These are phyloP conservation scores for Malus domestica DNA, from an alignment of 306 rosid species.

Conservation along the genomic window ASM211411v1 NC_041794.1:27178001-27178500, in stretches of 20 bases:
- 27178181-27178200: not conserved
- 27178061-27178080: not conserved
- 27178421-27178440: conserved; percentile 58
- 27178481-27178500: not conserved
- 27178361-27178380: conserved; percentile 44
- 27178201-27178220: not conserved
- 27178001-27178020: not conserved
- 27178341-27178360: conserved; percentile 51
- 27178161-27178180: not conserved
- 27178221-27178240: not conserved
- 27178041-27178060: not conserved
- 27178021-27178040: not conserved
- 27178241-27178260: not conserved
- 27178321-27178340: conserved; percentile 51
- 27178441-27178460: conserved; percentile 64
- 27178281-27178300: conserved; percentile 49
- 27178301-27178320: conserved; percentile 36
- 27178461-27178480: conserved; percentile 25
- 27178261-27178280: conserved; percentile 25
- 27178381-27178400: conserved; percentile 50
- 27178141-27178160: not conserved
- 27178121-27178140: not conserved
- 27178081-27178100: not conserved
- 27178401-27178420: conserved; percentile 53
- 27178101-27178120: not conserved